Evolutionary conservation across 179 eudicot species (phyloP), one percentile per base, ranked within the genome.

Genomic region (Spinacia oleracea): DNA sequence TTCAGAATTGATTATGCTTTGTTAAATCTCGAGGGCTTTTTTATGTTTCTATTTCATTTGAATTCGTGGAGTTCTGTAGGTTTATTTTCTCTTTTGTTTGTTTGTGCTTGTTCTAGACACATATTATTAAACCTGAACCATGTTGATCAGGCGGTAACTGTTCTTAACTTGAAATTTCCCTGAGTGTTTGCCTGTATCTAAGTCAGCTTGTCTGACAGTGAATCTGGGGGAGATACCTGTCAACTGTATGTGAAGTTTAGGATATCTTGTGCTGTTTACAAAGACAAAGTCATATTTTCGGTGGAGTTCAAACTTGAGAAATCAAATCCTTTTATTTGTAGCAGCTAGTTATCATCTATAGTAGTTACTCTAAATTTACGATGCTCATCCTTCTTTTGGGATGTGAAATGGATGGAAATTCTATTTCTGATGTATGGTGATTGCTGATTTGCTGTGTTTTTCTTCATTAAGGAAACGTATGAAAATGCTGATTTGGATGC

Each of bases 401-500:
- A 14, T 35, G 23, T n/a, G 21, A 38, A 27, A 9, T 73, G 42
- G 16, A 18, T 73, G 56, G 1, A 38, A 18, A 8, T 80, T 45
- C 35, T 42, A 3, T 48, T 32, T 56, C 58, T 73, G 21, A 40
- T 40, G 25, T 29, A 0, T 53, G 9, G 45, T 76, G 77, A 20
- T 27, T 32, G 34, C 43, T 16, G 4, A 32, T 38, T 31, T 66
- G 73, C 68, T 78, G 64, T 82, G 34, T 27, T 40, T 32, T 76
- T 70, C 58, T 78, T 31, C 71, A 55, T 82, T 46, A 77, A 95
- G 99, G 99, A 93, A 84, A 85, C 92, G 59, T 94, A 88, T 86
- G 97, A 90, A 77, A 81, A 93, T 78, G 82, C 65, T 70, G 81
- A 91, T 79, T 87, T 92, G 70, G 93, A 91, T 85, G 88, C 99